Base-by-base conservation (phyloP, 306 rosid genomes). In the Castanopsis chinensis region DNA sequence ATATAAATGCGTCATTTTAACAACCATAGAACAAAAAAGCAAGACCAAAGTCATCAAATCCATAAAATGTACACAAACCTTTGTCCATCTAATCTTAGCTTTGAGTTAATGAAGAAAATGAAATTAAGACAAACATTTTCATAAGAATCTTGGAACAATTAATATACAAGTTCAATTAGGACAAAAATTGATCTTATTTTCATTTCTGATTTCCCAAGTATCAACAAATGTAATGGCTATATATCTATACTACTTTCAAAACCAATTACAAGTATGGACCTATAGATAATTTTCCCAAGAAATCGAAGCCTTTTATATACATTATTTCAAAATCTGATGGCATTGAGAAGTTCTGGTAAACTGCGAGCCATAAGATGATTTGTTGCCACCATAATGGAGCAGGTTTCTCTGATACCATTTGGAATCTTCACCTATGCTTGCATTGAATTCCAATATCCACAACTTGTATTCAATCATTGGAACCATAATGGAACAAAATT, bases 401-500 rank as follows among this genome's bases (percentile, higher is more conserved):
- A 59, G 67, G 33, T 59, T 59, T 59, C 30, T 23, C 7, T 14
- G 0, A 59, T 5, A 3, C 5, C 33, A 23, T 10, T 59, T 12
- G 8, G 33, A 23, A 59, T 25, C 18, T 59, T 15, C 4, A 23
- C 4, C 18, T 23, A 9, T 10, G 67, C 23, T 23, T 59, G 15
- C 6, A 27, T 59, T 59, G 67, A 59, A 59, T 59, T 23, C 23
- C 33, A 49, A 49, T 12, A 11, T 59, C 67, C 67, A 12, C 19
- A 23, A 59, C 27, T 59, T 59, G 33, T 12, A 15, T 23, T 12
- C 13, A 23, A 20, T 21, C 30, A 9, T 12, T 1, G 12, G 61
- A 72, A 79, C 73, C 63, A 28, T 8, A 33, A 79, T 21, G 12
- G 43, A 60, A 41, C 33, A 60, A 35, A 19, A 21, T 76, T 64